Base-by-base conservation (phyloP, 192 early-diverging fungal species). In the Coemansia sp. region DNA sequence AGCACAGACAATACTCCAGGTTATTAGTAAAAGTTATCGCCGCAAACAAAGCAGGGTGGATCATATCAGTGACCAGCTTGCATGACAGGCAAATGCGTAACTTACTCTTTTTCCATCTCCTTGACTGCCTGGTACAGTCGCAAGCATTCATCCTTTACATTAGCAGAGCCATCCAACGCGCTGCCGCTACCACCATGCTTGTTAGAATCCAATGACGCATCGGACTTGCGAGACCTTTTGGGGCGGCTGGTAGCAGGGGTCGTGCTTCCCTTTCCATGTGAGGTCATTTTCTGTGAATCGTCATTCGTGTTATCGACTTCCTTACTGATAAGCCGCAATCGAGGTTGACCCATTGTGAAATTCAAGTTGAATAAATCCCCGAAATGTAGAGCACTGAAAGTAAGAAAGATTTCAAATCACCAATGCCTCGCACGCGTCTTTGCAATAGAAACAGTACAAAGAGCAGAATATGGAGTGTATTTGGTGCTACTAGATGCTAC, bases 51-150 rank as follows among this genome's bases (percentile, higher is more conserved):
- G n/a, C n/a, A n/a, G n/a, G n/a, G n/a, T n/a, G n/a, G n/a, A n/a
- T n/a, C n/a, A n/a, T n/a, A 46, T 15, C 43, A 46, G 3, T 46
- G n/a, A 20, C 5, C n/a, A 28, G 35, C 39, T 46, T 39, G 25
- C 7, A 4, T 21, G 23, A 8, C 26, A 28, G 21, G 6, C 7
- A 2, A 13, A 46, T 26, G 10, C 26, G 48, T 26, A 51, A 74
- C 77, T 68, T 80, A 80, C 77, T 68, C 68, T 45, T 68, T 80
- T 64, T 74, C 68, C 77, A 80, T 66, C 29, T 80, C 72, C 56
- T 80, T 80, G 46, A 80, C 37, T 2, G 72, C 58, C 48, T 80
- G 70, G 63, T 67, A 74, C 29, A 80, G 72, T 25, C 66, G 72
- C 58, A 80, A 37, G 40, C 77, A 80, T 61, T 63, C 72, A n/a